Percentiles rank a stretch among this genome's conserved stretches.
Conservation (phyloP, 345 rosid species). For the Hibiscus syriacus region DNA sequence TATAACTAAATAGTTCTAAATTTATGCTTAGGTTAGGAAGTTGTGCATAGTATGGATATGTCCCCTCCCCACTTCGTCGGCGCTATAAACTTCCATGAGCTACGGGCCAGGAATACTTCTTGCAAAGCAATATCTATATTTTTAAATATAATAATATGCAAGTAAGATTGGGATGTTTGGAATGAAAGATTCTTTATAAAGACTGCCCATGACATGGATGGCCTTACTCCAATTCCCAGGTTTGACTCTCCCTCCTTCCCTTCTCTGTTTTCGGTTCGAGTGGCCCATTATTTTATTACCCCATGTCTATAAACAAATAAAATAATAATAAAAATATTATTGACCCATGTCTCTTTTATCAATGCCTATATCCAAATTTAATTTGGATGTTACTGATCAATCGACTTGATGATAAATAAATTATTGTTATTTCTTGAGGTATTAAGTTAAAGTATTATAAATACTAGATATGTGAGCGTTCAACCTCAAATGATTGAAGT, state of each 20-base stretch:
- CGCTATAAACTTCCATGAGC: slow-evolving; percentile 13
- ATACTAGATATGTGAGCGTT: no score
- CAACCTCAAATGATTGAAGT: no score
- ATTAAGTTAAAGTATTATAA: no score
- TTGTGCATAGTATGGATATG: neutral
- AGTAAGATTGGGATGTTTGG: neutral
- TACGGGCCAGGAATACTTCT: neutral
- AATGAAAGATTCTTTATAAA: slow-evolving; percentile 1
- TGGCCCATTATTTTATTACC: neutral
- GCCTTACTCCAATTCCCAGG: neutral
- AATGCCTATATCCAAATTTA: neutral
- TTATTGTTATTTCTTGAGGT: no score
- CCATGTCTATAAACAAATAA: neutral
- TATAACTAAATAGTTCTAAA: neutral
- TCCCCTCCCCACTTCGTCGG: slow-evolving; percentile 14
- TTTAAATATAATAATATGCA: no score
- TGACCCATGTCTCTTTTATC: neutral
- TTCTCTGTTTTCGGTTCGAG: neutral
- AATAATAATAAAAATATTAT: neutral
- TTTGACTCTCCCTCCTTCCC: neutral
- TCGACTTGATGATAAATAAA: no score
- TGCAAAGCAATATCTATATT: neutral
- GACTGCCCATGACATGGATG: no score
- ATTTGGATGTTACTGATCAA: neutral
- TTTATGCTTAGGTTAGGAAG: neutral